Evolutionary conservation across 306 rosid species (phyloP), one percentile per base, ranked within the genome.

Genomic region (Vigna trinervia): DNA sequence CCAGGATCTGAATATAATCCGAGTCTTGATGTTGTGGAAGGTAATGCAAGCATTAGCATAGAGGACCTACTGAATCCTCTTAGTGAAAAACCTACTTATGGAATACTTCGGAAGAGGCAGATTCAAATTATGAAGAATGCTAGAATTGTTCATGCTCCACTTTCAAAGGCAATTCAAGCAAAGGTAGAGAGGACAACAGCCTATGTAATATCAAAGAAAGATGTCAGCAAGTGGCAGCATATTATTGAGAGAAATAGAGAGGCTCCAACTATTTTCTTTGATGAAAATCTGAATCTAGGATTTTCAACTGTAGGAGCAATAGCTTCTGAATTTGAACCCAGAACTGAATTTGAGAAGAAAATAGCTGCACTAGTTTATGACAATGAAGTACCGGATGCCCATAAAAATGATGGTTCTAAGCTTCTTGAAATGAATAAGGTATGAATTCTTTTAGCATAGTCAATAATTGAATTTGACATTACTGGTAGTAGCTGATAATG

Each of bases 1-100:
- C 96, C 94, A 1, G 97, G 92, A 83, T 92, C 97, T 1, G 98
- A 95, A 82, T 89, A 84, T 82, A 92, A 95, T 81, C 97, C 97
- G 74, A 90, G 79, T 61, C 87, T 81, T 53, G 97, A 90, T 86
- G 79, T 86, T 64, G 77, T 89, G 88, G 90, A 90, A 76, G 99
- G 97, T 32, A 83, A 80, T 84, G 93, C 90, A 15, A 82, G 19
- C 1, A 72, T 95, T 80, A 85, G 85, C 73, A 78, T 95, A 51
- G 83, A 80, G 38, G 93, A 88, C 80, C 89, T 95, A 73, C 69
- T 95, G 51, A 81, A 84, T 45, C 85, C 97, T 77, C 92, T 92
- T 53, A 87, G 82, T 41, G 93, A 88, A 56, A 84, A 82, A 13
- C 73, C 85, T 68, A 92, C 86, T 69, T 88, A 82, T 78, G 77